Percentiles rank a stretch among this genome's conserved stretches.
phyloP scores from a whole-genome alignment of 1,284 basidiomycete species.

The Moesziomyces sp. region DNA sequence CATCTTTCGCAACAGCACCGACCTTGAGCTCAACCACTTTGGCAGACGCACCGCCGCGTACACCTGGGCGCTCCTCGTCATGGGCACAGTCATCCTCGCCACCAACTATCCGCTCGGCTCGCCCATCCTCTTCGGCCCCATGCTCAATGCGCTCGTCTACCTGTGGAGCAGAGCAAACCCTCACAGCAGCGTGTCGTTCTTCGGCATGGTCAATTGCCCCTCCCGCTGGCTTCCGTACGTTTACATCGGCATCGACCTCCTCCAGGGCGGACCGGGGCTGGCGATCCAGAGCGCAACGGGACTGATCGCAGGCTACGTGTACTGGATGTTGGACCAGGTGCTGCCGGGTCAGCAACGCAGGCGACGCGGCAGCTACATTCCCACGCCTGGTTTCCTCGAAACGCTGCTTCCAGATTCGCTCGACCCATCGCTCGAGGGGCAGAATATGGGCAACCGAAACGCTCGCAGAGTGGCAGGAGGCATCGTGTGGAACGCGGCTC shows the following conservation, averaged over 20 bases:
- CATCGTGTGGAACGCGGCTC: constrained; percentile 41
- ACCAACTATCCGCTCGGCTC: constrained; percentile 77
- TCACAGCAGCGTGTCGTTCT: constrained; percentile 43
- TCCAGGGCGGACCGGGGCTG: constrained; percentile 75
- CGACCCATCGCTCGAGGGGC: constrained; percentile 48
- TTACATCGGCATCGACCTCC: constrained; percentile 78
- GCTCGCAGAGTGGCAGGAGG: constrained; percentile 44
- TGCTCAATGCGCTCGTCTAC: constrained; percentile 74
- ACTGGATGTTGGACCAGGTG: constrained; percentile 52
- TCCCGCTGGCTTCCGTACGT: constrained; percentile 77
- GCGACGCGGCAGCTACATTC: constrained; percentile 30
- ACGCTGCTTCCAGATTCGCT: constrained; percentile 45
- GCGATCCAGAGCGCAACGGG: constrained; percentile 77
- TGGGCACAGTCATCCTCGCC: constrained; percentile 59
- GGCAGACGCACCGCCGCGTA: constrained; percentile 57
- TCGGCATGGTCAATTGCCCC: constrained; percentile 69
- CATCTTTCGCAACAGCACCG: constrained; percentile 53
- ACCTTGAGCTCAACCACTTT: constrained; percentile 57
- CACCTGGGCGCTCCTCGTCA: constrained; percentile 56
- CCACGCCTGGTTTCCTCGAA: constrained; percentile 40
- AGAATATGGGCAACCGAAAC: constrained; percentile 40
- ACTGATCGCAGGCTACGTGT: constrained; percentile 79
- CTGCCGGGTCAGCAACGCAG: constrained; percentile 27
- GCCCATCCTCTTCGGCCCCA: constrained; percentile 75
- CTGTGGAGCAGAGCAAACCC: constrained; percentile 55